phyloP scores from a whole-genome alignment of 768 basidiomycete species.

The Cystofilobasidium capitatum region DNA sequence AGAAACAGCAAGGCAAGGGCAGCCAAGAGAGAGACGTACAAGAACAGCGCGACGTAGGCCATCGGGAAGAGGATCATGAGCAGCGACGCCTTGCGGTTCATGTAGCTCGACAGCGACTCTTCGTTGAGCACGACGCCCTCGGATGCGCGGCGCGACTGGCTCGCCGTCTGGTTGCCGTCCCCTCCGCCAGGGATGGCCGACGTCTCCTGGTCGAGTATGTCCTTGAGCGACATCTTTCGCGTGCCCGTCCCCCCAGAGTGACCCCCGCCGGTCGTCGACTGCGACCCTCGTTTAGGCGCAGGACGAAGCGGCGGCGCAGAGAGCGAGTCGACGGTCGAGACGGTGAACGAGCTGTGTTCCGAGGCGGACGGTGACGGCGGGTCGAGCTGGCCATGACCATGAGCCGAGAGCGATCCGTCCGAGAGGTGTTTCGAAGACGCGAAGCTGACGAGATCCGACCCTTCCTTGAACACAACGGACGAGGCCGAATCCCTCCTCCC shows the following conservation, averaged over 20 bases:
- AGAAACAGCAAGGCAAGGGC: not conserved
- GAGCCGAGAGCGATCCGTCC: not conserved
- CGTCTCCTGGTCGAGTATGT: not conserved
- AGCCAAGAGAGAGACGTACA: not conserved
- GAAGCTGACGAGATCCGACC: not conserved
- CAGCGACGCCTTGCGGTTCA: slow-evolving; percentile 23
- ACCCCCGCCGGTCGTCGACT: not conserved
- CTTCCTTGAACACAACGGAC: not conserved
- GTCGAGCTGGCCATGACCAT: not conserved
- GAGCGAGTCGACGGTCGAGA: slow-evolving; percentile 23
- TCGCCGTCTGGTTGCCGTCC: not conserved
- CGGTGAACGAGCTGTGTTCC: not conserved
- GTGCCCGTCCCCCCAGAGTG: not conserved
- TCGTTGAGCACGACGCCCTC: slow-evolving; percentile 9
- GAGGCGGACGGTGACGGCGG: not conserved
- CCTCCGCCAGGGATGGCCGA: not conserved
- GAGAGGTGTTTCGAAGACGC: not conserved
- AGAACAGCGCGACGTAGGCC: too few relatives aligned
- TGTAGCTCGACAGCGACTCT: slow-evolving; percentile 18
- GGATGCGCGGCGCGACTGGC: not conserved
- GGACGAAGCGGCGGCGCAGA: slow-evolving; percentile 5
- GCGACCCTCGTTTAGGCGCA: not conserved
- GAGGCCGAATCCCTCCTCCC: not conserved
- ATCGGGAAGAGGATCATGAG: slow-evolving; percentile 25
- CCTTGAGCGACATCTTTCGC: slow-evolving; percentile 7